Evolutionary conservation across 208 protist genomes (phyloP).

Genomic region (Lotmaria passim): DNA sequence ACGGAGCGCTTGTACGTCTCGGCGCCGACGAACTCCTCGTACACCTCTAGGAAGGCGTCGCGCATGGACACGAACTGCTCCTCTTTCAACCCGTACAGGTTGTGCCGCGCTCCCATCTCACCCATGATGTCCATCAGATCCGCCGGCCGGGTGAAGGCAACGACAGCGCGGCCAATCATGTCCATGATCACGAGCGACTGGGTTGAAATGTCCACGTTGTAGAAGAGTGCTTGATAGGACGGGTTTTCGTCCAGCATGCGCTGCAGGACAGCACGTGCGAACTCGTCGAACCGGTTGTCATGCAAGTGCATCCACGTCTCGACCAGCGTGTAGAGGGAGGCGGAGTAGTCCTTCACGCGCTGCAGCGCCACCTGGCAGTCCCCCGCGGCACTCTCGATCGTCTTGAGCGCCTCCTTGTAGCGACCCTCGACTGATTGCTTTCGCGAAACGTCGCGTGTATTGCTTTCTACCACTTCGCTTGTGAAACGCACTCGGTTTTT

Average conservation of each 20-base stretch:
- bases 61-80: constrained; percentile 25
- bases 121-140: constrained; percentile 34
- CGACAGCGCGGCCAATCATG: constrained; percentile 34
- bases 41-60: constrained; percentile 21
- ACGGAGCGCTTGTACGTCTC: background rate
- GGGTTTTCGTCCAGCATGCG: constrained; percentile 17
- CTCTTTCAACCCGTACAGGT: constrained; percentile 21
- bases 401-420: constrained; percentile 11
- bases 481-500: constrained; percentile 4
- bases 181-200: constrained; percentile 25
- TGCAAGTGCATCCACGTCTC: constrained; percentile 34
- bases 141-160: constrained; percentile 14
- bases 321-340: constrained; percentile 13
- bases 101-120: constrained; percentile 36
- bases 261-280: constrained; percentile 24
- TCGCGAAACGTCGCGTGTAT: background rate
- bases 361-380: constrained; percentile 15
- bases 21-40: constrained; percentile 5
- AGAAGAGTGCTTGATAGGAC: constrained; percentile 15
- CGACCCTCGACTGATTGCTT: constrained; percentile 13
- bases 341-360: constrained; percentile 18
- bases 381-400: constrained; percentile 1
- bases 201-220: background rate
- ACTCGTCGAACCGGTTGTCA: constrained; percentile 23
- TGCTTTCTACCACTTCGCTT: background rate